These are phyloP conservation scores for Parastagonospora avenae DNA, from an alignment of 2,329 filamentous ascomycete species.

Conservation along the genomic window DNA sequence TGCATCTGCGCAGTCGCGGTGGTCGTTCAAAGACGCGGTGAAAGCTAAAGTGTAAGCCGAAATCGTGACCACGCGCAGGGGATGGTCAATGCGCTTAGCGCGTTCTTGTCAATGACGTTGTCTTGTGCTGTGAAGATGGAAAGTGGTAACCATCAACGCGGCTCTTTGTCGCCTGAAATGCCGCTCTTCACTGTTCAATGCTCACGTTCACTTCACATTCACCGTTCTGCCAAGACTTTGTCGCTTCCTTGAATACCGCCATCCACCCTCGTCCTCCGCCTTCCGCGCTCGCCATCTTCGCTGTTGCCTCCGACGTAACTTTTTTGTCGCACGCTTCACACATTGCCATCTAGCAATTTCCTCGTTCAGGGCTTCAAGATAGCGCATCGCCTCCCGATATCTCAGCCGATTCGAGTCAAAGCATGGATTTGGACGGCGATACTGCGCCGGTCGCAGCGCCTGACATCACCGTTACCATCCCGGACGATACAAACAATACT, in stretches of 20 bases:
- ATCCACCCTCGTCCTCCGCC: background rate
- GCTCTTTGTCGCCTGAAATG: conserved; percentile 3
- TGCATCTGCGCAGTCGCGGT: background rate
- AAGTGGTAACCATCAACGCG: conserved; percentile 1
- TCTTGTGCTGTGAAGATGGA: background rate
- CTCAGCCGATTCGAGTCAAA: background rate
- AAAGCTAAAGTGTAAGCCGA: background rate
- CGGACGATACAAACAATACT: conserved; percentile 10
- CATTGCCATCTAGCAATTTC: background rate
- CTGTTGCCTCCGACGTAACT: conserved; percentile 22
- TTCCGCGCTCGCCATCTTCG: conserved; percentile 1
- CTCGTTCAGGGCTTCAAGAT: background rate
- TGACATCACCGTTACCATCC: conserved; percentile 7
- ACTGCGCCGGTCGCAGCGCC: conserved; percentile 14
- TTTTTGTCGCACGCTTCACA: background rate
- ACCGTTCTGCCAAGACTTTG: background rate
- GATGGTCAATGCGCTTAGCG: background rate
- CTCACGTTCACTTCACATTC: background rate
- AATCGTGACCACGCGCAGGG: conserved; percentile 5
- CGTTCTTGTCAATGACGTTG: conserved; percentile 8
- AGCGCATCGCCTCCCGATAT: background rate
- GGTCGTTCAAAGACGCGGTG: background rate
- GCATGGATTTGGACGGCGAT: conserved; percentile 16
- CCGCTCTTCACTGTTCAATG: background rate
- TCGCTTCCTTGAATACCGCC: background rate